These are phyloP conservation scores for Pisolithus marmoratus DNA, from an alignment of 768 basidiomycete genomes.

Conservation along the genomic window DNA sequence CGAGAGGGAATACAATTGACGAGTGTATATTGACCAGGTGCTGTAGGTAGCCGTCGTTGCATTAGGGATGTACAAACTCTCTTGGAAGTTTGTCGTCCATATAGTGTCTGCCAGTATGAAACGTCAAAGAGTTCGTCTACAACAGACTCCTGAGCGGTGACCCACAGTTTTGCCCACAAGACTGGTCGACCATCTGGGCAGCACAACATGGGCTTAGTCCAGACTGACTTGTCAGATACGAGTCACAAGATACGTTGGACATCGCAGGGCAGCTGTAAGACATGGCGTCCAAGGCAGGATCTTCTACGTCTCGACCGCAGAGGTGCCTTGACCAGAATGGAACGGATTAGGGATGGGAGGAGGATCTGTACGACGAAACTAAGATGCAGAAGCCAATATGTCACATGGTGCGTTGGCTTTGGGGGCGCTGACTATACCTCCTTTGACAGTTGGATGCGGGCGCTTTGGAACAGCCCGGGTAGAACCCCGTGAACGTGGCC, in stretches of 20 bases:
- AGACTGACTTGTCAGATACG: background rate
- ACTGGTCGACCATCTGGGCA: constrained; percentile 14
- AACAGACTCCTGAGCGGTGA: background rate
- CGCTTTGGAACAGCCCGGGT: constrained; percentile 2
- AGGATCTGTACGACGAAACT: background rate
- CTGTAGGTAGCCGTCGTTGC: constrained; percentile 11
- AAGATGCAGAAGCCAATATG: background rate
- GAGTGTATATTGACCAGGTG: constrained; percentile 16
- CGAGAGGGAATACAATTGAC: background rate
- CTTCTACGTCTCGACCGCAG: too few relatives aligned
- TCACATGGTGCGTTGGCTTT: constrained; percentile 1
- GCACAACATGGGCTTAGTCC: constrained; percentile 10
- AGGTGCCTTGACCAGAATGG: background rate
- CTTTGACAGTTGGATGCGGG: background rate
- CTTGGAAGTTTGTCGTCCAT: constrained; percentile 9
- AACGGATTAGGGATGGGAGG: background rate
- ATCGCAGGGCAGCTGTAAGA: background rate
- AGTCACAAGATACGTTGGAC: too few relatives aligned
- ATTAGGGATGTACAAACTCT: constrained; percentile 15
- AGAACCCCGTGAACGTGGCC: background rate
- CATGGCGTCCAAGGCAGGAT: background rate
- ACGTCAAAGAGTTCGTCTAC: background rate
- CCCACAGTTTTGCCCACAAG: constrained; percentile 16
- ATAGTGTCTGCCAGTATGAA: constrained; percentile 11
- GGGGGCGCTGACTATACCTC: background rate